phyloP scores from a whole-genome alignment of 768 basidiomycete species.

The Rhodocollybia butyracea region DNA sequence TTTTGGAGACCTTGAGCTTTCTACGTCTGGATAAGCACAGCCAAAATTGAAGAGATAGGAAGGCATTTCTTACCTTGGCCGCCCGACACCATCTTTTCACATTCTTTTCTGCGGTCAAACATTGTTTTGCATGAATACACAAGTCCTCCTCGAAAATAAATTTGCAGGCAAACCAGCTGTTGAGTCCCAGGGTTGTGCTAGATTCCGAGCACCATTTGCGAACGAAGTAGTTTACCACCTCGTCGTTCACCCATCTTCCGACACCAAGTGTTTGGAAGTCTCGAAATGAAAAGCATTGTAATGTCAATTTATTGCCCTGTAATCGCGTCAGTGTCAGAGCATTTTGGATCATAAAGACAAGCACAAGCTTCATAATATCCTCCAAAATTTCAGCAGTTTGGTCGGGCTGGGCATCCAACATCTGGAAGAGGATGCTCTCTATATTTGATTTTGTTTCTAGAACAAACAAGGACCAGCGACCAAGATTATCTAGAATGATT shows the following conservation, averaged over 20 bases:
- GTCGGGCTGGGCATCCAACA: background rate
- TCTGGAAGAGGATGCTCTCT: background rate
- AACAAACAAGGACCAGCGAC: background rate
- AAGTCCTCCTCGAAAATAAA: background rate
- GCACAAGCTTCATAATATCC: background rate
- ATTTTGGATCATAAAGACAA: background rate
- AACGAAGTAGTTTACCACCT: constrained; percentile 1
- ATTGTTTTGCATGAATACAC: background rate
- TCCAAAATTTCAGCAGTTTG: background rate
- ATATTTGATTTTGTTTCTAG: background rate
- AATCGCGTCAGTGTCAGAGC: too few species aligned
- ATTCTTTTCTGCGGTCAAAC: background rate
- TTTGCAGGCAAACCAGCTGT: background rate
- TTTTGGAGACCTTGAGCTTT: background rate
- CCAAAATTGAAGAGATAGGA: background rate
- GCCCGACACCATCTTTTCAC: background rate
- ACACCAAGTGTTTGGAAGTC: background rate
- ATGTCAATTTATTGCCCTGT: too few species aligned
- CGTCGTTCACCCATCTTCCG: background rate
- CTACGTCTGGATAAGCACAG: background rate
- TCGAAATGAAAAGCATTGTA: too few species aligned
- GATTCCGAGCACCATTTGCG: background rate
- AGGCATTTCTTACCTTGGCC: background rate
- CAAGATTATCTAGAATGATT: too few species aligned
- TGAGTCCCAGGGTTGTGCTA: background rate